Base-by-base conservation (phyloP, 495 filamentous ascomycete species). In the Aspergillus coremiiformis region DNA sequence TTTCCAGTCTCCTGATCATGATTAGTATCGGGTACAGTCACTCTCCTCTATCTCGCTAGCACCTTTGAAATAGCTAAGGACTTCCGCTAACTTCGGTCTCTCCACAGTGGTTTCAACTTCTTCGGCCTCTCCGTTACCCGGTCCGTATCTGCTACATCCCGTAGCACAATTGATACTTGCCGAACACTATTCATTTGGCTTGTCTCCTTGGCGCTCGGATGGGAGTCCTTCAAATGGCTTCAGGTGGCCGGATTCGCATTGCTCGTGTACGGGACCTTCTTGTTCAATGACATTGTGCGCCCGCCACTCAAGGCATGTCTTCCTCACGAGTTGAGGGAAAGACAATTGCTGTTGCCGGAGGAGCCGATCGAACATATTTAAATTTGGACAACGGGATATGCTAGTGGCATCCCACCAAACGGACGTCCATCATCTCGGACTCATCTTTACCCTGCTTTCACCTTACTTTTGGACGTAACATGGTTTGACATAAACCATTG, bases 161-260 rank as follows among this genome's bases (percentile, higher is more conserved):
- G 93, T 44, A 94, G 88, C 50, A 95, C 90, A 11, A 96, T 98
- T 58, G 93, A 98, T 65, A 98, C 94, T 1, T 96, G 90, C 74
- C 85, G 93, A 1, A 98, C 93, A 0, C 78, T 98, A 3, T 97
- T 97, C 77, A 97, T 98, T 72, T 98, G 93, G 93, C 78, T 98
- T 23, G 88, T 96, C 15, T 94, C 88, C 3, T 78, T 98, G 9
- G 90, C 86, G 6, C 79, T 98, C 0, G 90, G 93, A 47, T 98
- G 93, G 93, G 93, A 98, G 69, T 83, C 80, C 9, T 98, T 98
- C 81, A 98, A 97, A 72, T 96, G 90, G 86, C 78, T 98, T 9
- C 93, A 98, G 69, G 89, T 98, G 3, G 66, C 79, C 2, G 93
- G 93, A 2, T 98, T 98, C 62, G 84, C 62, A 0, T 67, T 96